Evolutionary conservation across 2,329 filamentous ascomycete genomes (phyloP).

Genomic region (Ceratocystis destructans): DNA sequence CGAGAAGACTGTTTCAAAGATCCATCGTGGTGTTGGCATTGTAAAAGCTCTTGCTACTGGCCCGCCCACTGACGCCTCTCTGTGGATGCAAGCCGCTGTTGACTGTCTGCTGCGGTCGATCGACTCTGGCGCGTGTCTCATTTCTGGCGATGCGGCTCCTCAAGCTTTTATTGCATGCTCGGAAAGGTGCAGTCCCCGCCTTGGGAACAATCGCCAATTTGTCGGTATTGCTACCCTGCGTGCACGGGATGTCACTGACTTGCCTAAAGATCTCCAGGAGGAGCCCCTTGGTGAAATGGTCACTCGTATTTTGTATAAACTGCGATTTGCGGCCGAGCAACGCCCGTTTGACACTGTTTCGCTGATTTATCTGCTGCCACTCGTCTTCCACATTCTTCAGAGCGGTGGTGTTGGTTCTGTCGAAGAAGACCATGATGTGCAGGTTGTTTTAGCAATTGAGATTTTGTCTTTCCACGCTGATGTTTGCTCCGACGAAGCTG

Average conservation of each 20-base stretch:
- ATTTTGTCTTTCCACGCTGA: conserved; percentile 80
- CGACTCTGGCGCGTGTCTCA: conserved; percentile 63
- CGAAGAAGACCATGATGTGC: conserved; percentile 71
- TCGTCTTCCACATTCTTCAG: conserved; percentile 65
- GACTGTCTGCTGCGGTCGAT: conserved; percentile 59
- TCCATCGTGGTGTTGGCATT: conserved; percentile 74
- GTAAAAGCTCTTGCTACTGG: conserved; percentile 69
- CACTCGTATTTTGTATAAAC: conserved; percentile 76
- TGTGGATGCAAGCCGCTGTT: conserved; percentile 79
- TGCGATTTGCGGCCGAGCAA: conserved; percentile 83
- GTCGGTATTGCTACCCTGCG: conserved; percentile 79
- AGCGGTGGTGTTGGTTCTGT: conserved; percentile 62
- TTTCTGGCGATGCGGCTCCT: conserved; percentile 68
- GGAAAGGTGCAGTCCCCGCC: conserved; percentile 55
- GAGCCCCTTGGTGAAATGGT: conserved; percentile 76
- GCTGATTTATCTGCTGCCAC: conserved; percentile 71
- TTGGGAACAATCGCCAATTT: conserved; percentile 67
- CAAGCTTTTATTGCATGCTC: conserved; percentile 69
- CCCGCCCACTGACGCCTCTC: conserved; percentile 73
- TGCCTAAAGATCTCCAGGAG: conserved; percentile 57
- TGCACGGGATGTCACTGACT: conserved; percentile 56
- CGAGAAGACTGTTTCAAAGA: conserved; percentile 50
- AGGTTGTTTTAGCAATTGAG: conserved; percentile 78
- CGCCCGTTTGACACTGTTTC: conserved; percentile 84
- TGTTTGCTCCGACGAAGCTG: conserved; percentile 56